These are phyloP conservation scores for Plectosphaerella cucumerina DNA, from an alignment of 2,329 filamentous ascomycete genomes.

Conservation along the genomic window DNA sequence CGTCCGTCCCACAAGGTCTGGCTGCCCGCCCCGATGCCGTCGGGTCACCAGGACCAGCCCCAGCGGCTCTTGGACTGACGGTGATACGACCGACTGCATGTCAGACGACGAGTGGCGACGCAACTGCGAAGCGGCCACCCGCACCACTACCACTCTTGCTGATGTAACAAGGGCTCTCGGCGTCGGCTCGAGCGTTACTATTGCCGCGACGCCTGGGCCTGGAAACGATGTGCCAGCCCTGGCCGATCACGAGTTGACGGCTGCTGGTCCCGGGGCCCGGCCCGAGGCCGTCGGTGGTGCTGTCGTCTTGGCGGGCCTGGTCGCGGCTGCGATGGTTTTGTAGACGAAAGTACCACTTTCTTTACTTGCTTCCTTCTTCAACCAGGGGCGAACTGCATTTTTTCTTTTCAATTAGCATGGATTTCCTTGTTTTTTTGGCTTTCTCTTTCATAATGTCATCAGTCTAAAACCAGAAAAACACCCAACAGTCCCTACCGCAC, in stretches of 20 bases:
- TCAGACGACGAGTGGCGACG: background rate
- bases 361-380: background rate
- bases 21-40: background rate
- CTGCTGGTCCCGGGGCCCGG: background rate
- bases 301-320: background rate
- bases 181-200: background rate
- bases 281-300: background rate
- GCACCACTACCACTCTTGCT: background rate
- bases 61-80: background rate
- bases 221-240: no score
- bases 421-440: background rate
- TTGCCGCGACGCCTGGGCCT: background rate
- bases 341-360: no score
- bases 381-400: background rate
- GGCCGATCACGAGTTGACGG: no score
- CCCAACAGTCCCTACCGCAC: background rate
- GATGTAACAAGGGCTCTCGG: background rate
- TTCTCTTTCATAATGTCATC: background rate
- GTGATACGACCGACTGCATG: background rate
- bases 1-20: no score
- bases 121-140: background rate
- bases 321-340: background rate
- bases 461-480: background rate
- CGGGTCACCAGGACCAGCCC: background rate
- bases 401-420: background rate